Evolutionary conservation across 441 rosid species (phyloP), one percentile per base, ranked within the genome.

Genomic region (Erodium trifolium): DNA sequence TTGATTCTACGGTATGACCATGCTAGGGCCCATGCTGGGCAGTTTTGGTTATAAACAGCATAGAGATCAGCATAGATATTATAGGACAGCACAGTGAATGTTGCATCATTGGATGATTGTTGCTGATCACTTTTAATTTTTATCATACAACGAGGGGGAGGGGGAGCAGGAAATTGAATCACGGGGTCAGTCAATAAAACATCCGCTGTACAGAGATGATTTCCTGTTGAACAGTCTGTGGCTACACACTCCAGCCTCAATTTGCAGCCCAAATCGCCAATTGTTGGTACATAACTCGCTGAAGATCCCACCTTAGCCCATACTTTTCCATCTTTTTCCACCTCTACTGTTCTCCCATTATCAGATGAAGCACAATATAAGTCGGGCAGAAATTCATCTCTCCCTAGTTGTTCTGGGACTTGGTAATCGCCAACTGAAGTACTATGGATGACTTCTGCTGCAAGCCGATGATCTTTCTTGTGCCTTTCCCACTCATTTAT

Each of bases 1-100:
- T 80, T 83, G 72, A 80, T 75, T 73, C 77, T 70, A 68, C 86
- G 87, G 64, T 85, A 85, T 49, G 79, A 73, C 85, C 89, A 85
- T 18, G 77, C 63, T 73, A 80, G 83, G 70, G 87, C 88, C 86
- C 88, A 83, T 47, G 76, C 27, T 69, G 84, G 88, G 49, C 86
- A 85, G 68, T 82, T 72, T 37, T 75, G 66, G 69, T 79, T 68
- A 70, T 37, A 9, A 64, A 77, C 65, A 45, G 85, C 78, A 71
- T 67, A 81, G 2, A 80, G 39, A 66, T 83, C 85, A 72, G 82
- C 66, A 70, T 83, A 76, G 63, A 83, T 78, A 69, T 85, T 85
- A 72, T 85, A 85, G 16, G 85, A 85, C 59, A 85, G 75, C 70
- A 85, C 81, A 34, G 80, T 74, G 76, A 85, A 83, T 66, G 82